Conservation (phyloP, 805 yeast genomes). For the Metschnikowia continentalis region DNA sequence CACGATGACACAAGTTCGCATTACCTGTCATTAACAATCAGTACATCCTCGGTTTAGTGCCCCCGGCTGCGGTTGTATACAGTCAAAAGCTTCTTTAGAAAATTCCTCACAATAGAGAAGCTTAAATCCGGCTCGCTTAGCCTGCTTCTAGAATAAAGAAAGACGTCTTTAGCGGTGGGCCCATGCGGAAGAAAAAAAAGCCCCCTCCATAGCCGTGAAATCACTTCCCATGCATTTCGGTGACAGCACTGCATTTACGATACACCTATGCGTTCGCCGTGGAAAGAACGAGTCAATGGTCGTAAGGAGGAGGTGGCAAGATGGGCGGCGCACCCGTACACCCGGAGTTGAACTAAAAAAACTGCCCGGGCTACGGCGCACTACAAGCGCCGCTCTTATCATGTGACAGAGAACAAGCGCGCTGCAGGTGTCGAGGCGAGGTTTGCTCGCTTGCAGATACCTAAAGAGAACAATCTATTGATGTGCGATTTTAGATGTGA, state of each 20-base stretch:
- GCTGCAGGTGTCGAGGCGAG: neutral
- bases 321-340: neutral
- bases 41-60: too few species aligned
- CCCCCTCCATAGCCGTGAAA: neutral
- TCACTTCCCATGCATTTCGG: neutral
- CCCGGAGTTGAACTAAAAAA: neutral
- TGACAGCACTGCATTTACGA: neutral
- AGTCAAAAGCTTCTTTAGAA: neutral
- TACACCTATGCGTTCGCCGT: neutral
- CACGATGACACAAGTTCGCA: too few species aligned
- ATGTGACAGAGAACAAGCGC: neutral
- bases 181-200: neutral
- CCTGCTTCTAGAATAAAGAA: neutral
- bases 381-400: constrained; percentile 2
- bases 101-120: neutral
- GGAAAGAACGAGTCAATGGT: neutral
- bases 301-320: neutral
- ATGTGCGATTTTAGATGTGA: neutral
- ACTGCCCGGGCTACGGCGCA: neutral
- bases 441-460: neutral
- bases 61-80: neutral
- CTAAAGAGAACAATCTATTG: neutral
- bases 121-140: neutral
- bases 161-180: neutral
- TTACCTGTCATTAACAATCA: too few species aligned